A percentile compares a stretch with the other conserved stretches of the same genome.
These are phyloP conservation scores for Tolypocladium capitatum DNA, from an alignment of 2,329 filamentous ascomycete genomes.

Conservation along the genomic window DNA sequence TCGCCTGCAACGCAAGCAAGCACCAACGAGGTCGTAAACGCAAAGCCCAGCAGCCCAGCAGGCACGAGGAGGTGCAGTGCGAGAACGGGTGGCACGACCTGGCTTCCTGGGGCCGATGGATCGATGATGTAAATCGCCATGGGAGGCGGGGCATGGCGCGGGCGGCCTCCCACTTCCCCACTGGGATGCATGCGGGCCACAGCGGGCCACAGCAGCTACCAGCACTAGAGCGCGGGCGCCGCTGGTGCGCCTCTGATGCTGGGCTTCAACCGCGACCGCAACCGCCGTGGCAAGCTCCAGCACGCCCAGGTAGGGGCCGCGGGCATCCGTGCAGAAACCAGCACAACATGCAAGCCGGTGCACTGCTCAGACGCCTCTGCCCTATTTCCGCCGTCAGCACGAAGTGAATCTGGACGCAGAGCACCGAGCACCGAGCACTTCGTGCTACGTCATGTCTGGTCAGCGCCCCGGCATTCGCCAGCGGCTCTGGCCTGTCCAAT, in stretches of 20 bases:
- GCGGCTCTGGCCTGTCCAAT: neutral
- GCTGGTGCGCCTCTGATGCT: neutral
- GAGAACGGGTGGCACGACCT: too few relatives aligned
- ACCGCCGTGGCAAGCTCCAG: neutral
- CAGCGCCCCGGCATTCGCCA: neutral
- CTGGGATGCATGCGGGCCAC: neutral
- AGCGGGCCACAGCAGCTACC: too few relatives aligned
- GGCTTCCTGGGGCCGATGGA: too few relatives aligned
- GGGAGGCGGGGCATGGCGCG: neutral
- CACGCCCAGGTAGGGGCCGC: neutral
- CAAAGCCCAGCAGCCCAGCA: neutral
- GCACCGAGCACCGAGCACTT: too few relatives aligned
- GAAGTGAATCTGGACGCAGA: too few relatives aligned
- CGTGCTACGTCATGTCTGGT: conserved; percentile 6
- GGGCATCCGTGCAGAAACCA: neutral
- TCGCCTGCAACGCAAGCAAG: neutral
- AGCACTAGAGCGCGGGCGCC: too few relatives aligned
- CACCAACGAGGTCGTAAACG: neutral
- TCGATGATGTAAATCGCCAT: neutral
- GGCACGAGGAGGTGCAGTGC: neutral
- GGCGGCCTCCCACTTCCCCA: neutral
- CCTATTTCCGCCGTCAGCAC: too few relatives aligned
- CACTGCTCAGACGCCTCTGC: neutral
- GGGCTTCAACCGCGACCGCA: neutral
- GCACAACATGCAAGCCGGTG: too few relatives aligned